phyloP scores from a whole-genome alignment of 805 yeast species.

The Saccharomycodes ludwigii region DNA sequence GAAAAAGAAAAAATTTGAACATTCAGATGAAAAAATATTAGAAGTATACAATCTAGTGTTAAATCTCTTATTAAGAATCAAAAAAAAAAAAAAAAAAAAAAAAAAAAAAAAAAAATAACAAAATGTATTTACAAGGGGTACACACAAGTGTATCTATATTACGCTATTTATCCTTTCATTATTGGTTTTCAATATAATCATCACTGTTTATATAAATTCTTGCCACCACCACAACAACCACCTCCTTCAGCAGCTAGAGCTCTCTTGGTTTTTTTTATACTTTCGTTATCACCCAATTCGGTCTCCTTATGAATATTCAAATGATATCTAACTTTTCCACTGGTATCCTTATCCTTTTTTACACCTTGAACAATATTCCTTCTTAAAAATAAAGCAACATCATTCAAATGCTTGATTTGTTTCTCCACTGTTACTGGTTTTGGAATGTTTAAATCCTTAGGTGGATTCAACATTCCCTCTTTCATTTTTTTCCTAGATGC shows the following conservation, averaged over 20 bases:
- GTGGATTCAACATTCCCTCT: conserved; percentile 30
- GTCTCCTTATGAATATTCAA: conserved; percentile 70
- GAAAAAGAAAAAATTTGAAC: too few relatives aligned
- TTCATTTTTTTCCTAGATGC: conserved; percentile 54
- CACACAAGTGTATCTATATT: background rate
- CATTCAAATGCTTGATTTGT: conserved; percentile 46
- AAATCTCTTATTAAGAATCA: too few relatives aligned
- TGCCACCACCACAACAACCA: conserved; percentile 46
- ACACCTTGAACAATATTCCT: conserved; percentile 82
- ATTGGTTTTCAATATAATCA: too few relatives aligned
- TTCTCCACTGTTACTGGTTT: conserved; percentile 38
- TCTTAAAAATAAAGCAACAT: conserved; percentile 56
- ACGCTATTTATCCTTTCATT: too few relatives aligned
- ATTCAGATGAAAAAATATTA: too few relatives aligned
- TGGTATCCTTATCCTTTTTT: conserved; percentile 17
- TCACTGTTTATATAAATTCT: conserved; percentile 6
- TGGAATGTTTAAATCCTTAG: conserved; percentile 28
- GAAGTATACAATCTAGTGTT: too few relatives aligned
- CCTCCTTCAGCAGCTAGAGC: conserved; percentile 38
- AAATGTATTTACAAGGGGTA: background rate
- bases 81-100: background rate
- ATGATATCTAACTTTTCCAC: conserved; percentile 15
- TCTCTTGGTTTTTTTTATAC: conserved; percentile 41
- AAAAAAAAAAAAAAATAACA: background rate
- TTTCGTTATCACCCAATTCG: conserved; percentile 86